phyloP scores from a whole-genome alignment of 2,329 filamentous ascomycete genomes.

The Hypomyces perniciosus region DNA sequence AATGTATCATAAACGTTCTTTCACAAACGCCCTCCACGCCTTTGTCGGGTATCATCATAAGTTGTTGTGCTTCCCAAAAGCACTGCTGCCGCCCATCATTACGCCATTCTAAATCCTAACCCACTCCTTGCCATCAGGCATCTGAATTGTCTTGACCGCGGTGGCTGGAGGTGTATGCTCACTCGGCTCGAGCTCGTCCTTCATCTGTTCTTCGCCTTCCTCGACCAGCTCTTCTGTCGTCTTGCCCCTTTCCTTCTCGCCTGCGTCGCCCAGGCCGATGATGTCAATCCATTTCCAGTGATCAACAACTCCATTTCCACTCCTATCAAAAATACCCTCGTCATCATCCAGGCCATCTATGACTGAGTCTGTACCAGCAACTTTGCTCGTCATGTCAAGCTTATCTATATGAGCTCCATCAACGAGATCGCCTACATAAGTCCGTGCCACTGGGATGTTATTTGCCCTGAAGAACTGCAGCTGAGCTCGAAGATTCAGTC shows the following conservation, averaged over 20 bases:
- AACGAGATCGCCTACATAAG: conserved; percentile 43
- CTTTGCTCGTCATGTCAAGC: conserved; percentile 21
- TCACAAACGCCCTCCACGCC: too few species aligned
- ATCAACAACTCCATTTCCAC: conserved; percentile 33
- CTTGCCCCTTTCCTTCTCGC: conserved; percentile 25
- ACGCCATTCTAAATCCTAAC: conserved; percentile 40
- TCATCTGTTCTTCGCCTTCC: conserved; percentile 29
- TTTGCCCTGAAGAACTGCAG: conserved; percentile 51
- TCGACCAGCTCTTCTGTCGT: conserved; percentile 27
- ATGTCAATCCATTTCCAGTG: conserved; percentile 50
- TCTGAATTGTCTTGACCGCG: neutral
- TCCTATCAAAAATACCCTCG: conserved; percentile 44
- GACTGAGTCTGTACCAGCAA: conserved; percentile 5
- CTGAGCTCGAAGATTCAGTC: conserved; percentile 53
- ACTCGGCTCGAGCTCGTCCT: conserved; percentile 30
- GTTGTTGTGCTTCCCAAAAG: neutral
- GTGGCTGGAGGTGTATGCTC: conserved; percentile 16
- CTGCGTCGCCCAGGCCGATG: conserved; percentile 39
- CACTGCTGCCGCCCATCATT: neutral
- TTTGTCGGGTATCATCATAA: conserved; percentile 1
- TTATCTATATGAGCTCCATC: conserved; percentile 39
- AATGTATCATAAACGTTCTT: too few species aligned
- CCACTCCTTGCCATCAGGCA: conserved; percentile 43
- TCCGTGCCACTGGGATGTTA: conserved; percentile 43
- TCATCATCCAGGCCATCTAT: conserved; percentile 41